phyloP scores from a whole-genome alignment of 768 basidiomycete species.

The Dendrothele bispora region DNA sequence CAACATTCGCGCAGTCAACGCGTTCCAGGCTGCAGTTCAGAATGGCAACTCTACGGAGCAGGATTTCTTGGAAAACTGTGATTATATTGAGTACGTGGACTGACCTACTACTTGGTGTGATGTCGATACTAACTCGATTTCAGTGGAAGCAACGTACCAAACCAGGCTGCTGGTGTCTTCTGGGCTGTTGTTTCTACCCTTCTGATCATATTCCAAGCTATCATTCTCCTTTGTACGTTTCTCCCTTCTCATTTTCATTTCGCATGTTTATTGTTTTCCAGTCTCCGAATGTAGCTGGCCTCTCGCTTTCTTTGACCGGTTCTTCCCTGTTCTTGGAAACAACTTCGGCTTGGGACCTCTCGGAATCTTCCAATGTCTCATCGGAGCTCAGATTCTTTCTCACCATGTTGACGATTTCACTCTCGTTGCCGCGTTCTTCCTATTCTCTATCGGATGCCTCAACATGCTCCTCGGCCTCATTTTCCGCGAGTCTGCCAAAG shows the following conservation, averaged over 20 bases:
- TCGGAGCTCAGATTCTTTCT: slow-evolving; percentile 70
- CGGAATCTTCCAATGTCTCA: slow-evolving; percentile 84
- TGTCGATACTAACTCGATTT: slow-evolving; percentile 5
- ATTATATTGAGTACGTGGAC: slow-evolving; percentile 71
- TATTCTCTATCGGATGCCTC: slow-evolving; percentile 88
- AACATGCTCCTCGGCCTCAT: slow-evolving; percentile 79
- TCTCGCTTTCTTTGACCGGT: slow-evolving; percentile 72
- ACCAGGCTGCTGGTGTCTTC: slow-evolving; percentile 87
- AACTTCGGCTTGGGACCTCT: slow-evolving; percentile 85
- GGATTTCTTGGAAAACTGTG: slow-evolving; percentile 49
- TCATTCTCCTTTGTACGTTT: slow-evolving; percentile 57
- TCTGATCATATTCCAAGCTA: slow-evolving; percentile 82
- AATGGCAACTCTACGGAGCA: slow-evolving; percentile 26
- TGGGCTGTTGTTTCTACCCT: slow-evolving; percentile 90
- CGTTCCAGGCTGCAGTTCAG: slow-evolving; percentile 44
- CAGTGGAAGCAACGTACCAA: slow-evolving; percentile 81
- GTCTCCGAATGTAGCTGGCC: slow-evolving; percentile 86
- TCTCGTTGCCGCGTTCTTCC: slow-evolving; percentile 88
- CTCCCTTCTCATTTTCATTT: not conserved
- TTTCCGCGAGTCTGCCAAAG: slow-evolving; percentile 63
- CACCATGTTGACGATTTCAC: slow-evolving; percentile 86
- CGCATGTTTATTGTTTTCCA: not conserved
- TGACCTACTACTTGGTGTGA: not conserved
- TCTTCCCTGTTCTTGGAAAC: slow-evolving; percentile 84
- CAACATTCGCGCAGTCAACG: slow-evolving; percentile 76